Evolutionary conservation across 345 rosid species (phyloP).

Genomic region (Eucalyptus victrix): DNA sequence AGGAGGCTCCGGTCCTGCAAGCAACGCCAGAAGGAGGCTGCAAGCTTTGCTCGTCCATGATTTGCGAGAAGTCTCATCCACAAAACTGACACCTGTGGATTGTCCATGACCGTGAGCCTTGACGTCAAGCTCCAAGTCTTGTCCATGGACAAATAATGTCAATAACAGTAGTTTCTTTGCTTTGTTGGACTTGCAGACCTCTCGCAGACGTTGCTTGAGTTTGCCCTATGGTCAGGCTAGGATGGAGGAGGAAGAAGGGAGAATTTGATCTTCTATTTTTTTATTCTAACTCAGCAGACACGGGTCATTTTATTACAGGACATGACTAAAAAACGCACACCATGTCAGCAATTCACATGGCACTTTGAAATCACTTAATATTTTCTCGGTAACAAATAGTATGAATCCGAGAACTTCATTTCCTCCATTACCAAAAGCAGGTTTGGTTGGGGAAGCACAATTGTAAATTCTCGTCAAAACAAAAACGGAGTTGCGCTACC

Average conservation of each 20-base stretch:
- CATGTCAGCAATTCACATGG: neutral
- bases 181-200: neutral
- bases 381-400: neutral
- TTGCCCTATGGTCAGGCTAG: neutral
- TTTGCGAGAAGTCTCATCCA: neutral
- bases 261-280: neutral
- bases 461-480: neutral
- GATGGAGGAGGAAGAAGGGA: neutral
- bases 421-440: neutral
- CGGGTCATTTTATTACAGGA: neutral
- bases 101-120: neutral
- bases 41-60: neutral
- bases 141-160: neutral
- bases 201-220: neutral
- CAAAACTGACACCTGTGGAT: neutral
- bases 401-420: neutral
- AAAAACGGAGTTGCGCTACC: neutral
- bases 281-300: neutral
- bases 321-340: neutral
- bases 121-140: neutral
- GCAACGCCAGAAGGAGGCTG: neutral
- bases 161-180: neutral
- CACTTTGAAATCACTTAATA: neutral
- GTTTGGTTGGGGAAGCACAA: neutral
- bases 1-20: neutral